Percentiles rank a stretch among this genome's conserved stretches.
Conservation (phyloP, 495 filamentous ascomycete species). For the Choiromyces venosus region DNA sequence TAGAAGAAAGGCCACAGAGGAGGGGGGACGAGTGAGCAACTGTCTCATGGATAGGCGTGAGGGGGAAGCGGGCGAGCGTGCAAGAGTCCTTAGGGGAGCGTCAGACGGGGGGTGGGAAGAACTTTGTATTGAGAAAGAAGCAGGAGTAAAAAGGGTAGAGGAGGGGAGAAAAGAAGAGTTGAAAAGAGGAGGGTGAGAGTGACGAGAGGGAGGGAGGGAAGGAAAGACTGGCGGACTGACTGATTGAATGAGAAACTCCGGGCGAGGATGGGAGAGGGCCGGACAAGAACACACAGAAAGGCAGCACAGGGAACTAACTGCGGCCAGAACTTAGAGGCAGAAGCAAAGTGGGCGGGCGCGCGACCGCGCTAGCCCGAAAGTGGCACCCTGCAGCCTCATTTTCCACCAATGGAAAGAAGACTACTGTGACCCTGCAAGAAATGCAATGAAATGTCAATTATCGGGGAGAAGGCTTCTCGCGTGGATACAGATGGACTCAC, state of each 20-base stretch:
- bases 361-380: constrained; percentile 24
- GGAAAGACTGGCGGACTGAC: constrained; percentile 36
- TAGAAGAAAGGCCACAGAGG: constrained; percentile 41
- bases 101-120: neutral
- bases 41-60: constrained; percentile 1
- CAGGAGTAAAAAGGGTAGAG: constrained; percentile 18
- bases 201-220: constrained; percentile 39
- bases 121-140: constrained; percentile 34
- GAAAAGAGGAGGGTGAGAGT: constrained; percentile 33
- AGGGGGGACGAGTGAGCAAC: constrained; percentile 2
- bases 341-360: constrained; percentile 38
- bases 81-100: neutral
- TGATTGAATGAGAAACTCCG: constrained; percentile 36
- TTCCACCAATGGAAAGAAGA: constrained; percentile 26
- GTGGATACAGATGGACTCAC: constrained; percentile 7
- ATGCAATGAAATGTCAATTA: constrained; percentile 31
- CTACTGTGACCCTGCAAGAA: neutral
- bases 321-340: constrained; percentile 24
- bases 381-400: constrained; percentile 30
- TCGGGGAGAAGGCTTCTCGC: constrained; percentile 18
- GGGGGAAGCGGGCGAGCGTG: neutral
- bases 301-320: constrained; percentile 38
- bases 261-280: constrained; percentile 31
- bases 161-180: constrained; percentile 25
- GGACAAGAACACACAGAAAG: constrained; percentile 36